Percentiles rank a stretch among this genome's conserved stretches.
These are phyloP conservation scores for Lentinula guzmanii DNA, from an alignment of 768 basidiomycete species.

Conservation along the genomic window DNA sequence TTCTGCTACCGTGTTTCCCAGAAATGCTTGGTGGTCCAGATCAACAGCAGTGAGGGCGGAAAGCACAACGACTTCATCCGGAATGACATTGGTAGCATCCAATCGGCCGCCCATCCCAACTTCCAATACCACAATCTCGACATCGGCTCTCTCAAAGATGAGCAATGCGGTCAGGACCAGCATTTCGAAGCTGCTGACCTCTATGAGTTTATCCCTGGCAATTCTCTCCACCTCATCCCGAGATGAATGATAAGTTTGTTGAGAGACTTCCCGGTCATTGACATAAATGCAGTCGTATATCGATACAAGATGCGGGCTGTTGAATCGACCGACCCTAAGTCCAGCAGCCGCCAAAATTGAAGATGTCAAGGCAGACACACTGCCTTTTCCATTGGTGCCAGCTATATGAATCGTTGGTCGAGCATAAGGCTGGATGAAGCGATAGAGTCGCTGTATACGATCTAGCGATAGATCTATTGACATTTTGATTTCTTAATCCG, in stretches of 20 bases:
- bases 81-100: constrained; percentile 91
- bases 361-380: constrained; percentile 76
- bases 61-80: constrained; percentile 59
- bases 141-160: constrained; percentile 60
- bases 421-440: constrained; percentile 51
- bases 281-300: constrained; percentile 74
- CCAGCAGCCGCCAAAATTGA: constrained; percentile 62
- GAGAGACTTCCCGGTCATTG: constrained; percentile 46
- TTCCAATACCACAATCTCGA: constrained; percentile 85
- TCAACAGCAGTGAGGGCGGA: constrained; percentile 86
- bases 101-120: constrained; percentile 91
- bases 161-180: constrained; percentile 76
- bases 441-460: constrained; percentile 48
- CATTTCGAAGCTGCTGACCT: constrained; percentile 76
- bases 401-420: constrained; percentile 87
- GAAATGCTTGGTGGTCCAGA: constrained; percentile 88
- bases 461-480: constrained; percentile 67
- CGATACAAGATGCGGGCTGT: constrained; percentile 84
- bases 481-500: constrained; percentile 27
- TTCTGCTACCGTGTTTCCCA: constrained; percentile 67
- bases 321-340: constrained; percentile 75
- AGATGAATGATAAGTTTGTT: constrained; percentile 38
- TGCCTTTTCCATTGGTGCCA: constrained; percentile 98
- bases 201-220: constrained; percentile 34
- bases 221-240: constrained; percentile 42